phyloP scores from a whole-genome alignment of 495 filamentous ascomycete genomes.

The Neurospora cerealis region DNA sequence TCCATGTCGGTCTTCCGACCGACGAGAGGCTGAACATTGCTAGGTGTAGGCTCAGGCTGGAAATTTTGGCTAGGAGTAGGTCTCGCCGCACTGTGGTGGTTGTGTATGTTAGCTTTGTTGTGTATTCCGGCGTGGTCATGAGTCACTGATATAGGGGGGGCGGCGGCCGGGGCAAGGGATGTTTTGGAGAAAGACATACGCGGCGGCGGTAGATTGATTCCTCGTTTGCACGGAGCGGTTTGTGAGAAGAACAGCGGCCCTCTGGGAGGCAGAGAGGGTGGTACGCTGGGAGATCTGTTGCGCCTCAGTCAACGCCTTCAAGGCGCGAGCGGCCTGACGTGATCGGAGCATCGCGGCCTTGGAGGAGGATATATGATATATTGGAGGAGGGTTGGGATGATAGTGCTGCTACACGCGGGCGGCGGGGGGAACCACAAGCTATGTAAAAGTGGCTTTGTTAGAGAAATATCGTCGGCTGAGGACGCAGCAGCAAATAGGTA shows the following conservation, averaged over 20 bases:
- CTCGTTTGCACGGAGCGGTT: constrained; percentile 19
- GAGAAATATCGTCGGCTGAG: background rate
- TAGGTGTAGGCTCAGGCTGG: constrained; percentile 42
- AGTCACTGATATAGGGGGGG: constrained; percentile 9
- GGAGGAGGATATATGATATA: constrained; percentile 5
- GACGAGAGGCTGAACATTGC: constrained; percentile 60
- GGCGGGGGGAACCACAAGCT: background rate
- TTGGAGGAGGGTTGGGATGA: background rate
- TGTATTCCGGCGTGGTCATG: background rate
- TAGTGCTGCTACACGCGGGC: constrained; percentile 1
- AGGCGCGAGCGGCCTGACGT: constrained; percentile 30
- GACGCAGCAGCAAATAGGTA: background rate
- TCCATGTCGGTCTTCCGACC: constrained; percentile 57
- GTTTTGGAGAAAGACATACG: constrained; percentile 5
- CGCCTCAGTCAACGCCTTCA: constrained; percentile 31
- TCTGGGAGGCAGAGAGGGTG: constrained; percentile 14
- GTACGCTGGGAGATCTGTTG: constrained; percentile 21
- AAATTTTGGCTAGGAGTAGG: constrained; percentile 60
- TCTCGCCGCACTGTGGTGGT: constrained; percentile 24
- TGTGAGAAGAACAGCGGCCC: constrained; percentile 16
- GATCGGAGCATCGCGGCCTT: constrained; percentile 30
- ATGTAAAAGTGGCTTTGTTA: background rate
- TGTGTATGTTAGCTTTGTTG: constrained; percentile 10
- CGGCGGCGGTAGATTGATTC: constrained; percentile 24
- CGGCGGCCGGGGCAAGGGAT: background rate